phyloP scores from a whole-genome alignment of 768 basidiomycete species.

The Leccinum incarnatum region DNA sequence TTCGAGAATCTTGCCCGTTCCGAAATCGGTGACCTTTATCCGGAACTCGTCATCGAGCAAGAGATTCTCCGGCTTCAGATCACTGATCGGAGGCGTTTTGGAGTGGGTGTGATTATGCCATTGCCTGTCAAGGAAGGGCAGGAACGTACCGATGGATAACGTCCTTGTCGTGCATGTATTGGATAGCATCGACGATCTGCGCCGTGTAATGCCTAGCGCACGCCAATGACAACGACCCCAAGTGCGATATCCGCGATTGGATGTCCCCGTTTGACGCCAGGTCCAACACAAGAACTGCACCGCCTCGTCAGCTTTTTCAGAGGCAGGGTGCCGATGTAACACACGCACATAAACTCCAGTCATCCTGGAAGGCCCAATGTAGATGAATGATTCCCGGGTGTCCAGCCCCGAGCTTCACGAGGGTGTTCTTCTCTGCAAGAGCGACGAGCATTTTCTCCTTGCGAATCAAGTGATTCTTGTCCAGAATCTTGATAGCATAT shows the following conservation, averaged over 20 bases:
- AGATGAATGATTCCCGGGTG: constrained; percentile 83
- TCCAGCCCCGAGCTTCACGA: constrained; percentile 58
- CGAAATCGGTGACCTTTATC: constrained; percentile 94
- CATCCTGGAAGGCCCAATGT: constrained; percentile 84
- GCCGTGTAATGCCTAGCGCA: constrained; percentile 87
- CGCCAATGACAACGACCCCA: constrained; percentile 79
- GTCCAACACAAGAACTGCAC: constrained; percentile 74
- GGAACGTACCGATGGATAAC: constrained; percentile 75
- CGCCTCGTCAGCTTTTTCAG: constrained; percentile 6
- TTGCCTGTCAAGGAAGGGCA: not conserved
- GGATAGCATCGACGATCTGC: constrained; percentile 83
- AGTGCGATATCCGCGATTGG: constrained; percentile 63
- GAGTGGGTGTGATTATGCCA: constrained; percentile 13
- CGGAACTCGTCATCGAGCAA: constrained; percentile 84
- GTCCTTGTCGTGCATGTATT: constrained; percentile 87
- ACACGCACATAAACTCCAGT: constrained; percentile 75
- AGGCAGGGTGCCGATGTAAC: not conserved
- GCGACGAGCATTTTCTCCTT: constrained; percentile 78
- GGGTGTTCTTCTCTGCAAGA: constrained; percentile 75
- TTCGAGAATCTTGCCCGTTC: constrained; percentile 79
- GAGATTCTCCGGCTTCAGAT: constrained; percentile 85
- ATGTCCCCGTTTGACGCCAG: constrained; percentile 76
- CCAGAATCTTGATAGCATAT: constrained; percentile 79
- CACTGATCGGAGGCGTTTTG: constrained; percentile 36
- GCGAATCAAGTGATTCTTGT: constrained; percentile 78